Evolutionary conservation across 1,139 yeast genomes (phyloP), one percentile per base, ranked within the genome.

Genomic region (Blastobotrys persicus): DNA sequence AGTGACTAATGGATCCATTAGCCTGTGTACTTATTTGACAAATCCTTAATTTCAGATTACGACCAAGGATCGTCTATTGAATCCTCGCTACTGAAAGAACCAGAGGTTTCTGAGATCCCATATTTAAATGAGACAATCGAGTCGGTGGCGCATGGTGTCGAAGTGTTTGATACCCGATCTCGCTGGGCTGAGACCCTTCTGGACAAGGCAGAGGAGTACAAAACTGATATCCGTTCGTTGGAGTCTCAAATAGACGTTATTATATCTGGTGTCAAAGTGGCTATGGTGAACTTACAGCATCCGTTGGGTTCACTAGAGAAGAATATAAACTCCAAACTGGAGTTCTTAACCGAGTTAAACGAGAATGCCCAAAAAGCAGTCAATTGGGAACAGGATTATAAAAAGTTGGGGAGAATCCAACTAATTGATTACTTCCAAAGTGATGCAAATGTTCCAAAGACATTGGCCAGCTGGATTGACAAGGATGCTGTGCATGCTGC

Each of bases 1-100:
- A 17, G 19, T n/a, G 14, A 16, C 44, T 39, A 37, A 44, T 11
- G 6, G 12, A 14, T 16, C 12, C n/a, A n/a, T n/a, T 33, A 46
- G 42, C 59, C 49, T 18, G 62, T 64, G 5, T 62, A 57, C 46
- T 46, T 64, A 26, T 66, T 55, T 46, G 68, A 66, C 52, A 58
- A 54, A 40, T 51, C 53, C 13, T 48, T 55, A 20, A 52, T 58
- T 19, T 42, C 50, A 4, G 49, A 46, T 16, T 31, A 14, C 12
- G 28, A 37, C 12, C 11, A 11, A 9, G 28, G 19, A 4, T 11
- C n/a, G 7, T 37, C 28, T 4, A 18, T 19, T 6, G 28, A 13
- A 19, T 14, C 23, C 35, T 42, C 17, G 16, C 7, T 16, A 14
- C 6, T 37, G n/a, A 34, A 13, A 4, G 12, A 18, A 37, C 19